Conservation (phyloP, 2,329 filamentous ascomycete species). For the Epichloe gansuensis region DNA sequence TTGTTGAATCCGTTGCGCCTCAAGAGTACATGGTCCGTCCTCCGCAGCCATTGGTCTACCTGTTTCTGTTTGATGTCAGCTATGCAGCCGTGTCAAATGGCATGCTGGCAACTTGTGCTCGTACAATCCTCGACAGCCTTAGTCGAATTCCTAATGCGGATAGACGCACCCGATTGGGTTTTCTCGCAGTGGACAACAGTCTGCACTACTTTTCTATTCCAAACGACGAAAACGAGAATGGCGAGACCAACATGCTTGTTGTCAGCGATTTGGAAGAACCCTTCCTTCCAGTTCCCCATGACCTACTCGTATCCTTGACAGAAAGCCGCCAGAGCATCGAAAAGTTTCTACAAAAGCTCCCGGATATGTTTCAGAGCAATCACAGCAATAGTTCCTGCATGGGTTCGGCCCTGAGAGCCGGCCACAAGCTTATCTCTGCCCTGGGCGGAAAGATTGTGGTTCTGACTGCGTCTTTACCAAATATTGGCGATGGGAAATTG, state of each 20-base stretch:
- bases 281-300: constrained; percentile 85
- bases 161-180: constrained; percentile 80
- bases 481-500: constrained; percentile 77
- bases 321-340: constrained; percentile 89
- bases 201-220: constrained; percentile 95
- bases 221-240: constrained; percentile 72
- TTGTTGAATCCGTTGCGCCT: constrained; percentile 93
- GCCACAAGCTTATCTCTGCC: constrained; percentile 89
- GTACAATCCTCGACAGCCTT: constrained; percentile 88
- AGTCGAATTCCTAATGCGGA: constrained; percentile 98
- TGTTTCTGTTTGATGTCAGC: constrained; percentile 92
- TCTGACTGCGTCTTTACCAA: constrained; percentile 79
- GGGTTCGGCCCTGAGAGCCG: constrained; percentile 83
- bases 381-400: constrained; percentile 85
- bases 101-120: constrained; percentile 79
- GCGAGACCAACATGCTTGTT: constrained; percentile 82
- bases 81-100: constrained; percentile 82
- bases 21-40: constrained; percentile 99
- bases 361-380: constrained; percentile 93
- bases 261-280: constrained; percentile 93
- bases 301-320: constrained; percentile 77
- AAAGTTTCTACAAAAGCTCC: constrained; percentile 78
- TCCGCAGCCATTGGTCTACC: constrained; percentile 86
- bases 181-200: constrained; percentile 89
- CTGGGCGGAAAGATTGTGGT: constrained; percentile 93